A percentile compares a stretch with the other conserved stretches of the same genome.
Evolutionary conservation across 352 stramenopile species (phyloP).

Genomic region (Globisporangium polare): DNA sequence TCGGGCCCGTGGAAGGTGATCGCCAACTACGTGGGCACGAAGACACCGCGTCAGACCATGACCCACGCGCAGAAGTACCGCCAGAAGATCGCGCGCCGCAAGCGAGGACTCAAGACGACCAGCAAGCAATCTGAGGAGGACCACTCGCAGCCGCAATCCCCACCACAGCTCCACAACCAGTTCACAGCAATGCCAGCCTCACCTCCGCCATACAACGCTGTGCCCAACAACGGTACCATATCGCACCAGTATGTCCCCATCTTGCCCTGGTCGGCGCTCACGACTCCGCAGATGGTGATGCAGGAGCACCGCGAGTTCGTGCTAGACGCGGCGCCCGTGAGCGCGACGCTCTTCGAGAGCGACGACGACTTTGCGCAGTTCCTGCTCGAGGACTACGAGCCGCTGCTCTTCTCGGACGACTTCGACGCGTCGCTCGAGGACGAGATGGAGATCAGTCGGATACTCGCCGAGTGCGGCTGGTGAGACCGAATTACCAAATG

Average conservation of each 20-base stretch:
- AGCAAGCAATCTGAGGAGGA: constrained; percentile 7
- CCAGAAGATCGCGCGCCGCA: constrained; percentile 21
- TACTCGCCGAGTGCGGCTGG: constrained; percentile 19
- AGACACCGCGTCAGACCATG: constrained; percentile 23
- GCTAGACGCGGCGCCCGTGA: background rate
- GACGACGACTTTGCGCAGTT: constrained; percentile 16
- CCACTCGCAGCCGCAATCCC: background rate
- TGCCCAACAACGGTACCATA: background rate
- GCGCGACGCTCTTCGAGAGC: constrained; percentile 15
- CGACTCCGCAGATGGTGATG: constrained; percentile 16
- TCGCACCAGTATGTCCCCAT: constrained; percentile 11
- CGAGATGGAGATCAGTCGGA: constrained; percentile 20
- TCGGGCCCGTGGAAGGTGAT: constrained; percentile 25
- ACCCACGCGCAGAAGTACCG: constrained; percentile 30
- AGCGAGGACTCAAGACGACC: constrained; percentile 19
- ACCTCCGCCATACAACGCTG: background rate
- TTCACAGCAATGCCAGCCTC: background rate
- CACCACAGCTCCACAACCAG: background rate
- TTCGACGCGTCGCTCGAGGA: constrained; percentile 12
- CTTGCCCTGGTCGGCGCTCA: constrained; percentile 12
- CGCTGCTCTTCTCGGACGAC: constrained; percentile 16
- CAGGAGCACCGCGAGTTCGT: constrained; percentile 20
- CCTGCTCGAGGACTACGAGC: constrained; percentile 21
- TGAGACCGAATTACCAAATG: background rate
- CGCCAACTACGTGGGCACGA: constrained; percentile 22